Evolutionary conservation across 192 early-diverging fungal genomes (phyloP).

Genomic region (Umbelopsis isabellina): DNA sequence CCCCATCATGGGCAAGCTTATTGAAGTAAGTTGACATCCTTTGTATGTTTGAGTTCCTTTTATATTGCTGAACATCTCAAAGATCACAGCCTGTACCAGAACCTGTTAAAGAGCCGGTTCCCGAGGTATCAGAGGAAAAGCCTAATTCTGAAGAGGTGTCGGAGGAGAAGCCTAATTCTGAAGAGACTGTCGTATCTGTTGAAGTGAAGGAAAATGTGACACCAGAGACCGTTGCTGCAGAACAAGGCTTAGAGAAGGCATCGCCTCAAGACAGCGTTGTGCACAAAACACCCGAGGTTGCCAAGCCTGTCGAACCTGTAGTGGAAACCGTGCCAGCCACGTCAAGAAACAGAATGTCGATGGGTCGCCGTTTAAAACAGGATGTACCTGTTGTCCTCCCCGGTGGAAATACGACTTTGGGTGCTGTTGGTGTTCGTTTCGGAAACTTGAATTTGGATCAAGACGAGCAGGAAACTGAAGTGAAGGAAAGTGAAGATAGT

Average conservation of each 20-base stretch:
- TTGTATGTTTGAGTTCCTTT: background rate
- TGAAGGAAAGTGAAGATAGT: background rate
- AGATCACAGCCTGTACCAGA: slow-evolving; percentile 25
- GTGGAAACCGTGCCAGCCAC: background rate
- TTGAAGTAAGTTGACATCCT: slow-evolving; percentile 24
- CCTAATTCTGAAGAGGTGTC: background rate
- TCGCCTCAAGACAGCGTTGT: background rate
- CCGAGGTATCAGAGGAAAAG: background rate
- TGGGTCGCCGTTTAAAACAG: slow-evolving; percentile 32
- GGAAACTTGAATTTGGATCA: slow-evolving; percentile 32
- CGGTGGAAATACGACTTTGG: background rate
- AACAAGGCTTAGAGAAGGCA: background rate
- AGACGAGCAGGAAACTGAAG: slow-evolving; percentile 1
- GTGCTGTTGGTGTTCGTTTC: slow-evolving; percentile 33
- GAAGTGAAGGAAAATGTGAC: background rate
- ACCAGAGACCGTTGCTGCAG: background rate
- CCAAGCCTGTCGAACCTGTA: background rate
- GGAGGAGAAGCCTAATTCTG: background rate
- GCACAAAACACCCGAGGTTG: background rate
- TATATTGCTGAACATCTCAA: background rate
- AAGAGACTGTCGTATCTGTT: background rate
- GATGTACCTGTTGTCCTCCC: slow-evolving; percentile 34
- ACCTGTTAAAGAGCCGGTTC: background rate
- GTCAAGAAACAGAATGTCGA: background rate
- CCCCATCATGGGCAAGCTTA: slow-evolving; percentile 40